Conservation (phyloP, 306 rosid species). For the Castanopsis chinensis region DNA sequence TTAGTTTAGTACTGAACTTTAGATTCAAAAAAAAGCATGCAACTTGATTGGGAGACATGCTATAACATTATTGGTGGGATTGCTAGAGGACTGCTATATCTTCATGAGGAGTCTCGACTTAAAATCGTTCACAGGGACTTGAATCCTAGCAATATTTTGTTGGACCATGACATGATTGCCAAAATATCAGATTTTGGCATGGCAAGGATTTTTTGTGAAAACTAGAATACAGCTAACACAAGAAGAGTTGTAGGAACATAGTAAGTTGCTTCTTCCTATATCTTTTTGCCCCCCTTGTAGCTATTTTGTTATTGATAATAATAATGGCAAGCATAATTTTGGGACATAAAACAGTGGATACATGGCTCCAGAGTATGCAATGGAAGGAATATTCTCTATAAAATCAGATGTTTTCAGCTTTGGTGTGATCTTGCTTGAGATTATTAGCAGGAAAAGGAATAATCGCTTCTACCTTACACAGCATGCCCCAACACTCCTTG, state of each 20-base stretch:
- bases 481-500: conserved; percentile 41
- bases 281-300: no score
- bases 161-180: conserved; percentile 42
- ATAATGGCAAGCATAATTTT: not conserved
- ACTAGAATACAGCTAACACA: conserved; percentile 45
- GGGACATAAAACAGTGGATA: conserved; percentile 40
- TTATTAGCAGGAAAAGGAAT: conserved; percentile 46
- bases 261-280: conserved; percentile 26
- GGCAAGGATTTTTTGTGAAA: conserved; percentile 52
- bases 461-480: conserved; percentile 38
- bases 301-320: no score
- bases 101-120: conserved; percentile 55
- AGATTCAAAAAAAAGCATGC: conserved; percentile 39
- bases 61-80: conserved; percentile 42
- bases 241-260: conserved; percentile 62
- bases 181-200: conserved; percentile 67
- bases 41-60: conserved; percentile 43
- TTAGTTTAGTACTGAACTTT: not conserved
- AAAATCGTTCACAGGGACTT: conserved; percentile 58
- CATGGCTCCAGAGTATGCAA: conserved; percentile 64
- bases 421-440: conserved; percentile 57
- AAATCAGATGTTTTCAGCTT: conserved; percentile 67
- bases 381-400: conserved; percentile 49
- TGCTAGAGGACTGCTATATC: conserved; percentile 49
- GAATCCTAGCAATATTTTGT: conserved; percentile 52